A percentile compares a stretch with the other conserved stretches of the same genome.
Conservation (phyloP, 1,284 basidiomycete species). For the Microbotryum scabiosae region DNA sequence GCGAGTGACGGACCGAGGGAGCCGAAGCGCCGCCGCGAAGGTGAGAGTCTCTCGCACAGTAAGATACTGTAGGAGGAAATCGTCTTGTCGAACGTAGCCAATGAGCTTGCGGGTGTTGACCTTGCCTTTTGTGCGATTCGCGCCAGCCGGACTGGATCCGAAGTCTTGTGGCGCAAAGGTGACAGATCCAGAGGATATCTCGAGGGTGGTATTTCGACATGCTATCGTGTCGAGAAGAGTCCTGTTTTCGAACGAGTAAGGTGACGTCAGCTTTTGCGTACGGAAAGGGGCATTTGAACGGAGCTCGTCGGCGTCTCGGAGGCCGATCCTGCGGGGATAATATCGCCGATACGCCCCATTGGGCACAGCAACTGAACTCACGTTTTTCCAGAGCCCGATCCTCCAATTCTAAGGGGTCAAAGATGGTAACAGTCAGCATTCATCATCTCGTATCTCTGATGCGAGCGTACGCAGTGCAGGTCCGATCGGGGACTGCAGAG, state of each 20-base stretch:
- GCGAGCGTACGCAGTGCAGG: too few relatives aligned
- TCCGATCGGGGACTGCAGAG: neutral
- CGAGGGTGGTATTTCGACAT: slow-evolving; percentile 11
- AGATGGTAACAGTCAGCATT: too few relatives aligned
- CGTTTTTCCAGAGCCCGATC: too few relatives aligned
- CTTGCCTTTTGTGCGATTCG: neutral
- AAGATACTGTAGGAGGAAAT: slow-evolving; percentile 25
- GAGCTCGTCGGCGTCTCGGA: too few relatives aligned
- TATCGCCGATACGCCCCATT: too few relatives aligned
- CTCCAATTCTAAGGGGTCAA: too few relatives aligned
- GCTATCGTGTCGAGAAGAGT: slow-evolving; percentile 23
- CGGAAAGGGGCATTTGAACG: neutral
- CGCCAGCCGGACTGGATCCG: neutral
- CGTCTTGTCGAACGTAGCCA: slow-evolving; percentile 29
- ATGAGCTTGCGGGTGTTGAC: slow-evolving; percentile 7
- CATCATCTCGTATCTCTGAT: too few relatives aligned
- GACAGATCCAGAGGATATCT: slow-evolving; percentile 10
- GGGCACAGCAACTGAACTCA: too few relatives aligned
- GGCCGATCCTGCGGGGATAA: too few relatives aligned
- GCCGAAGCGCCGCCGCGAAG: slow-evolving; percentile 47
- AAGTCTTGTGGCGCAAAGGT: neutral
- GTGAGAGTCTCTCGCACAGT: slow-evolving; percentile 46
- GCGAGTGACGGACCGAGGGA: slow-evolving; percentile 42
- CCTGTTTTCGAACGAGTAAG: neutral
- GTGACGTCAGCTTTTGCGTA: neutral